These are phyloP conservation scores for Leccinum obscurum DNA, from an alignment of 768 basidiomycete genomes.

Conservation along the genomic window DNA sequence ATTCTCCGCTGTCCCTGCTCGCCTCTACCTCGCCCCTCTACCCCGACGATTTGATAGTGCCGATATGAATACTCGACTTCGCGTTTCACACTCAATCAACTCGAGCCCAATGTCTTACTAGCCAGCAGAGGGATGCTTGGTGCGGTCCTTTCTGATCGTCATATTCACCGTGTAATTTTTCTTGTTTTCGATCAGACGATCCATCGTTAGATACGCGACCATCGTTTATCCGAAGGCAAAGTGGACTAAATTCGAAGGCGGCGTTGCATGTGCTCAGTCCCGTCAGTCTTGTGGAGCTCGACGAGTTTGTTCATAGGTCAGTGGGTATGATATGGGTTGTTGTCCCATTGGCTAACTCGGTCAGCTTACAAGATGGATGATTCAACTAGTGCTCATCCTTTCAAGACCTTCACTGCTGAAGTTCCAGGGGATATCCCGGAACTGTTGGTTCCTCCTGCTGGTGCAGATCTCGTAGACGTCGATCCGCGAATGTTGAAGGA, in stretches of 20 bases:
- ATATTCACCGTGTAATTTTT: not conserved
- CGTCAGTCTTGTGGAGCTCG: no score
- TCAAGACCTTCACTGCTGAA: slow-evolving; percentile 53
- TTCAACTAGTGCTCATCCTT: slow-evolving; percentile 38
- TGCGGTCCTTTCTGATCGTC: slow-evolving; percentile 34
- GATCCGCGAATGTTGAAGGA: slow-evolving; percentile 59
- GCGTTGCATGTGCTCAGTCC: no score
- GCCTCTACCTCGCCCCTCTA: slow-evolving; percentile 85
- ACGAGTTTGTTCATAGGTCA: no score
- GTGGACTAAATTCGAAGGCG: no score
- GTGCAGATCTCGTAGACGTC: slow-evolving; percentile 57
- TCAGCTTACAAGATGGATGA: slow-evolving; percentile 67
- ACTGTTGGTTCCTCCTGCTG: slow-evolving; percentile 46
- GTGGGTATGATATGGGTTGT: slow-evolving; percentile 34
- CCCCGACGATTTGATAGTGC: slow-evolving; percentile 95
- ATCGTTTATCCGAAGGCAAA: slow-evolving; percentile 52
- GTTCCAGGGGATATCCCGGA: slow-evolving; percentile 64
- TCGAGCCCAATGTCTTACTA: slow-evolving; percentile 72
- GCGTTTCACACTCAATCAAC: slow-evolving; percentile 54
- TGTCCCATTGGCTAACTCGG: slow-evolving; percentile 2
- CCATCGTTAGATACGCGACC: slow-evolving; percentile 82
- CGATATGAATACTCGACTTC: slow-evolving; percentile 79
- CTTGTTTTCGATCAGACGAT: slow-evolving; percentile 58
- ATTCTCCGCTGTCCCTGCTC: slow-evolving; percentile 90
- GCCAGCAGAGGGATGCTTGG: slow-evolving; percentile 86